Percentiles rank a stretch among this genome's conserved stretches.
phyloP scores from a whole-genome alignment of 352 stramenopile species.

The Globisporangium spiculum region DNA sequence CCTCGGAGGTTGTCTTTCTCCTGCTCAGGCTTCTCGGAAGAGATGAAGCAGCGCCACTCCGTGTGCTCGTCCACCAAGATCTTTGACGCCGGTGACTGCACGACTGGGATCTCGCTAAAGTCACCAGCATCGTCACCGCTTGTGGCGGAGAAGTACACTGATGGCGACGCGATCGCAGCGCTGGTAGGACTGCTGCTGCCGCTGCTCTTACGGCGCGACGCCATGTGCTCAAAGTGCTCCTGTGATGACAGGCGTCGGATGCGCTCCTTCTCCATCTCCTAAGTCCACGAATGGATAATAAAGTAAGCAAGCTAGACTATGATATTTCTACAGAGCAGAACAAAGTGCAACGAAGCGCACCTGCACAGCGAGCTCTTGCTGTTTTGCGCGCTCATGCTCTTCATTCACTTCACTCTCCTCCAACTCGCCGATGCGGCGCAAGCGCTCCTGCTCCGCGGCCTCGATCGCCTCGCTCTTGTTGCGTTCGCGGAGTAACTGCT shows the following conservation, averaged over 20 bases:
- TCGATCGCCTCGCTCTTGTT: conserved; percentile 35
- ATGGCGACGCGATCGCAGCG: neutral
- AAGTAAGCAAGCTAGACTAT: neutral
- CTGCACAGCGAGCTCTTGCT: conserved; percentile 33
- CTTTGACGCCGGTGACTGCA: conserved; percentile 48
- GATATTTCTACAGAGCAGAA: too few relatives aligned
- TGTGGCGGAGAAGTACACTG: neutral
- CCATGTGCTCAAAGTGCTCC: conserved; percentile 38
- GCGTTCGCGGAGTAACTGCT: conserved; percentile 54
- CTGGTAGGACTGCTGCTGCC: neutral
- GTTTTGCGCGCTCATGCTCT: conserved; percentile 24
- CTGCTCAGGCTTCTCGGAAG: conserved; percentile 57
- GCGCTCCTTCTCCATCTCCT: conserved; percentile 58
- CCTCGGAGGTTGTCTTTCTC: conserved; percentile 59
- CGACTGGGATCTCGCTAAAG: conserved; percentile 66
- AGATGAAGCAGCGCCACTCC: conserved; percentile 61
- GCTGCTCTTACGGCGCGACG: conserved; percentile 20
- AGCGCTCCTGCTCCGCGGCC: conserved; percentile 44
- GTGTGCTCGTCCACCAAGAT: conserved; percentile 59
- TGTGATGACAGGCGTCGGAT: conserved; percentile 47
- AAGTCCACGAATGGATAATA: neutral
- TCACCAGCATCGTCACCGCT: conserved; percentile 3
- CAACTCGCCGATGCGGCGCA: conserved; percentile 43
- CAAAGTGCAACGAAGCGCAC: conserved; percentile 9
- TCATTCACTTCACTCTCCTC: conserved; percentile 21